A percentile compares a stretch with the other conserved stretches of the same genome.
These are phyloP conservation scores for Pseudopithomyces chartarum DNA, from an alignment of 2,329 filamentous ascomycete genomes.

Conservation along the genomic window DNA sequence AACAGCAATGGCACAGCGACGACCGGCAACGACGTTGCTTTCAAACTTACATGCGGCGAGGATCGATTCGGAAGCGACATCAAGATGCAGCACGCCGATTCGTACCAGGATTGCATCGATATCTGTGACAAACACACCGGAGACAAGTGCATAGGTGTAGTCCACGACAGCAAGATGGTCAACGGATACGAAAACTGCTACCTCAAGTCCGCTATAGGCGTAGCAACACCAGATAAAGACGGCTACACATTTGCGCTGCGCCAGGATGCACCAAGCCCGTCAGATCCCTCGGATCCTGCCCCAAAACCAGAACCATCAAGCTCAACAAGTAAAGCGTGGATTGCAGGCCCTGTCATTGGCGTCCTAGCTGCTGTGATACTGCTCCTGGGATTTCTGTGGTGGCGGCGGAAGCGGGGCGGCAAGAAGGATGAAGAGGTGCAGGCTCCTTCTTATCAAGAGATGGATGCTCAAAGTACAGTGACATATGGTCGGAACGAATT, in stretches of 20 bases:
- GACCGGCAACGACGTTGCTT: not conserved
- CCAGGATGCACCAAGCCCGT: not conserved
- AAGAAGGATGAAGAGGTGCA: too few relatives aligned
- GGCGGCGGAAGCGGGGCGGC: not conserved
- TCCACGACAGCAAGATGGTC: not conserved
- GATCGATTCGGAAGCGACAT: not conserved
- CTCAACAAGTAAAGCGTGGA: not conserved
- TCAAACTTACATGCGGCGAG: not conserved
- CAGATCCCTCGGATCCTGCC: not conserved
- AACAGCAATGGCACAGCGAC: not conserved
- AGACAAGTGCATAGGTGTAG: not conserved
- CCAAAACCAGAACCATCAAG: not conserved
- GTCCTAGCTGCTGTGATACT: not conserved
- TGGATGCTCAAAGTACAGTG: too few relatives aligned
- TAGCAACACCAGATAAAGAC: not conserved
- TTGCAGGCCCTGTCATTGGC: not conserved
- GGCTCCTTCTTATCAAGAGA: too few relatives aligned
- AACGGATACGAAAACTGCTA: not conserved
- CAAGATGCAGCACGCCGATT: not conserved
- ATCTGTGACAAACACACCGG: not conserved
- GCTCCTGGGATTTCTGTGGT: not conserved
- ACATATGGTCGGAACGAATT: too few relatives aligned
- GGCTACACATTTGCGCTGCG: not conserved
- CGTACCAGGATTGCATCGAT: not conserved
- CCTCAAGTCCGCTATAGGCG: not conserved